Conservation (phyloP, 768 basidiomycete species). For the Pleurotus sapidus region DNA sequence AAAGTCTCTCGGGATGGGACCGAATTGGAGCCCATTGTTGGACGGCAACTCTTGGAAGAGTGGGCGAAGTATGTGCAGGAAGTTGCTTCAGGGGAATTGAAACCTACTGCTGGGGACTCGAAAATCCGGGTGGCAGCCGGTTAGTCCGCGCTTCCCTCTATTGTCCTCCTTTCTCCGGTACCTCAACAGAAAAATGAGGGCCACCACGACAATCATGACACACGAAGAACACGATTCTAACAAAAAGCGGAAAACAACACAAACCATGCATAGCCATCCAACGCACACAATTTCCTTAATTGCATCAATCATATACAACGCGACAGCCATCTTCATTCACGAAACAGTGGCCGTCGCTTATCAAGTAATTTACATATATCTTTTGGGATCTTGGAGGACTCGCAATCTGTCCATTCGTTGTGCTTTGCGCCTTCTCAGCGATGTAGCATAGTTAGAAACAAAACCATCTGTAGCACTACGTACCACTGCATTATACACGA, state of each 20-base stretch:
- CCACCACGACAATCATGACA: too few species aligned
- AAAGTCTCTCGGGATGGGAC: slow-evolving; percentile 90
- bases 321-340: slow-evolving; percentile 51
- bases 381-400: slow-evolving; percentile 14
- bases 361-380: slow-evolving; percentile 19
- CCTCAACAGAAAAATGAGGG: not conserved
- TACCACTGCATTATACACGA: slow-evolving; percentile 36
- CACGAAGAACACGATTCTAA: too few species aligned
- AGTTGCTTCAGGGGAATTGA: slow-evolving; percentile 7
- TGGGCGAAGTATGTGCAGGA: slow-evolving; percentile 45
- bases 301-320: too few species aligned
- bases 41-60: slow-evolving; percentile 64
- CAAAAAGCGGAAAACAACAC: too few species aligned
- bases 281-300: too few species aligned
- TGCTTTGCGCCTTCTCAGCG: slow-evolving; percentile 13
- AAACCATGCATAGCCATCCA: too few species aligned
- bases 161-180: not conserved
- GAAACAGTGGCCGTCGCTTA: slow-evolving; percentile 44
- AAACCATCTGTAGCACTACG: slow-evolving; percentile 22
- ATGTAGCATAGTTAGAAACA: slow-evolving; percentile 33
- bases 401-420: slow-evolving; percentile 13
- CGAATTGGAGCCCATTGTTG: slow-evolving; percentile 81
- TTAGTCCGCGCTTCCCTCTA: slow-evolving; percentile 9
- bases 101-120: not conserved
- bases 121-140: slow-evolving; percentile 2